Evolutionary conservation across 2,329 filamentous ascomycete genomes (phyloP).

Genomic region (Colletotrichum abscissum): DNA sequence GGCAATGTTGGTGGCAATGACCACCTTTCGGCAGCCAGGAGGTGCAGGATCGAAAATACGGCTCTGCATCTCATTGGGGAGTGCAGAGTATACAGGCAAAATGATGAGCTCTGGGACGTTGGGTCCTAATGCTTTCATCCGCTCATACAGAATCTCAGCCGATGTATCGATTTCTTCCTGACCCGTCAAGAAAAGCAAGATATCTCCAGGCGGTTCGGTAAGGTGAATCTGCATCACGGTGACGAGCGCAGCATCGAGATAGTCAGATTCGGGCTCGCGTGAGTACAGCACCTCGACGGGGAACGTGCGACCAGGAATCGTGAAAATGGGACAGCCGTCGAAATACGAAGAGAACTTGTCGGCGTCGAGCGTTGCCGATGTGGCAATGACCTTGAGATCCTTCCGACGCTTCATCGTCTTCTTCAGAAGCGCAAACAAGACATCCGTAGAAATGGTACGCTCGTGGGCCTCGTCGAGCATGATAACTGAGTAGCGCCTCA

Average conservation of each 20-base stretch:
- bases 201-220: constrained; percentile 91
- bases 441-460: constrained; percentile 94
- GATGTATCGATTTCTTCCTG: constrained; percentile 98
- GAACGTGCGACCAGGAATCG: constrained; percentile 93
- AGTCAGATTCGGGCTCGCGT: constrained; percentile 93
- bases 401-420: constrained; percentile 88
- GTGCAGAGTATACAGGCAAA: constrained; percentile 93
- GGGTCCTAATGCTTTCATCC: constrained; percentile 95
- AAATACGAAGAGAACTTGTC: constrained; percentile 99
- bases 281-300: constrained; percentile 98
- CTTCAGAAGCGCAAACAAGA: constrained; percentile 93
- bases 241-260: constrained; percentile 91
- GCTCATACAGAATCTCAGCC: constrained; percentile 91
- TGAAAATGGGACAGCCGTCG: constrained; percentile 95
- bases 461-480: constrained; percentile 99
- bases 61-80: constrained; percentile 94
- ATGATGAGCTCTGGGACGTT: constrained; percentile 93
- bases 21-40: constrained; percentile 87
- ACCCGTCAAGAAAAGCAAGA: constrained; percentile 95
- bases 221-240: constrained; percentile 99
- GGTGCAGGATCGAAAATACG: constrained; percentile 95
- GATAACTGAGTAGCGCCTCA: constrained; percentile 92
- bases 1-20: constrained; percentile 98
- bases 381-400: constrained; percentile 95
- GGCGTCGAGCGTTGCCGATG: constrained; percentile 94